Evolutionary conservation across 1,284 basidiomycete genomes (phyloP).

Genomic region (Irpex sp.): DNA sequence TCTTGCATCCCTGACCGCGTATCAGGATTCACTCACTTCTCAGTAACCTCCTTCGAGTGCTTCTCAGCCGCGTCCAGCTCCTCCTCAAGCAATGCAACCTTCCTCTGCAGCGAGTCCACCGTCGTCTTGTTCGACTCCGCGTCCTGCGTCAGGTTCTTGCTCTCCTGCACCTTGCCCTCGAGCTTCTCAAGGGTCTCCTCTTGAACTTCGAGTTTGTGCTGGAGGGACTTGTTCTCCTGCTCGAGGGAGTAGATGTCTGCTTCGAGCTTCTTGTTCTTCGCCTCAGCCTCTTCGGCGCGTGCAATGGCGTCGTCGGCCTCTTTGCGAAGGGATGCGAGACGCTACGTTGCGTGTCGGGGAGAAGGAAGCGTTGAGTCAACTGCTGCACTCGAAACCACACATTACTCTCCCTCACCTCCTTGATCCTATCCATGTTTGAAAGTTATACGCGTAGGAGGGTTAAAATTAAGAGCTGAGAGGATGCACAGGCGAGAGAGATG

Average conservation of each 20-base stretch:
- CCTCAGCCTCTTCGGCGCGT: constrained; percentile 84
- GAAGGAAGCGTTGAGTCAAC: no score
- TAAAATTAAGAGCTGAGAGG: constrained; percentile 13
- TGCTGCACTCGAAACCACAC: no score
- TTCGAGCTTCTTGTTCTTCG: constrained; percentile 79
- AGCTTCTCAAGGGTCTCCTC: constrained; percentile 75
- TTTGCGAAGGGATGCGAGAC: constrained; percentile 65
- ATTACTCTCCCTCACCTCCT: constrained; percentile 43
- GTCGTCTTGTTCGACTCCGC: constrained; percentile 71
- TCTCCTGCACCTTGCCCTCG: constrained; percentile 68
- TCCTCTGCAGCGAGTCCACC: constrained; percentile 76
- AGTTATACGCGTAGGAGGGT: constrained; percentile 10
- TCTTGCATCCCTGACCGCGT: constrained; percentile 3
- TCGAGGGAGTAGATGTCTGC: constrained; percentile 81
- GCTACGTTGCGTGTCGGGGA: constrained; percentile 34
- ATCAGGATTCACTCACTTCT: constrained; percentile 68
- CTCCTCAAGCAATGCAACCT: constrained; percentile 90
- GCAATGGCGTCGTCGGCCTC: constrained; percentile 82
- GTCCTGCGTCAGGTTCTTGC: constrained; percentile 69
- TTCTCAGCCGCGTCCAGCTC: constrained; percentile 96
- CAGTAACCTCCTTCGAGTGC: constrained; percentile 94
- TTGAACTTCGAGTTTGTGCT: constrained; percentile 68
- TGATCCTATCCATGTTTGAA: constrained; percentile 68
- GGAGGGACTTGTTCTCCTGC: constrained; percentile 83
- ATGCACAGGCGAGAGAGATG: constrained; percentile 11